Base-by-base conservation (phyloP, 352 stramenopile species). In the Phytophthora sp. region DNA sequence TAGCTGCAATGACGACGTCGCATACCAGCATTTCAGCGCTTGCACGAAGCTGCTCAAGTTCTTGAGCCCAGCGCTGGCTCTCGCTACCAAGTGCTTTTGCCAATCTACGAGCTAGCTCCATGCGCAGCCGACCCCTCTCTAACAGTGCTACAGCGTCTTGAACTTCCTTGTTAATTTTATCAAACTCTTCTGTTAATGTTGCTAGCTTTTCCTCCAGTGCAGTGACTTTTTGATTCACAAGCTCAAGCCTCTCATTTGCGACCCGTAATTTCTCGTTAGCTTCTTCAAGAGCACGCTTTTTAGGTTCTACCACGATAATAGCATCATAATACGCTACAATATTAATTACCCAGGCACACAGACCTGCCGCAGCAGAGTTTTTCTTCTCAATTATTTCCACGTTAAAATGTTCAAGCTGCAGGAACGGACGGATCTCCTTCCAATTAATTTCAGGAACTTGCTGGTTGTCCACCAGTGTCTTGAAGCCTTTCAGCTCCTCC, bases 301-400 rank as follows among this genome's bases (percentile, higher is more conserved):
- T 98, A 11, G 95, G 95, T 61, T 98, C 94, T 1, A 98, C 92
- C 0, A 94, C 91, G 11, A 98, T 68, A 39, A 98, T 92, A 28
- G 97, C 95, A 60, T 98, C 94, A 52, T 98, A 98, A 76, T 98
- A 98, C 17, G 79, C 72, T 3, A 98, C 92, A 49, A 98, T 98
- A 50, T 95, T 95, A 62, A 95, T 88, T 20, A 94, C 87, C 83
- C 84, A 94, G 0, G 87, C 81, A 60, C 87, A 95, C 1, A 95
- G 39, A 5, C 84, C 84, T 3, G 87, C 87, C 3, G 87, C 77
- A 0, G 87, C 87, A 13, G 84, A 92, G 48, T 93, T 94, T 42
- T 91, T 92, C 63, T 92, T 92, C 38, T 92, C 87, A 7, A 95
- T 95, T 23, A 60, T 74, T 43, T 95, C 84, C 27, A 93, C 84